A percentile compares a stretch with the other conserved stretches of the same genome.
Evolutionary conservation across 2,329 filamentous ascomycete genomes (phyloP).

Genomic region (Penicillium sp.): DNA sequence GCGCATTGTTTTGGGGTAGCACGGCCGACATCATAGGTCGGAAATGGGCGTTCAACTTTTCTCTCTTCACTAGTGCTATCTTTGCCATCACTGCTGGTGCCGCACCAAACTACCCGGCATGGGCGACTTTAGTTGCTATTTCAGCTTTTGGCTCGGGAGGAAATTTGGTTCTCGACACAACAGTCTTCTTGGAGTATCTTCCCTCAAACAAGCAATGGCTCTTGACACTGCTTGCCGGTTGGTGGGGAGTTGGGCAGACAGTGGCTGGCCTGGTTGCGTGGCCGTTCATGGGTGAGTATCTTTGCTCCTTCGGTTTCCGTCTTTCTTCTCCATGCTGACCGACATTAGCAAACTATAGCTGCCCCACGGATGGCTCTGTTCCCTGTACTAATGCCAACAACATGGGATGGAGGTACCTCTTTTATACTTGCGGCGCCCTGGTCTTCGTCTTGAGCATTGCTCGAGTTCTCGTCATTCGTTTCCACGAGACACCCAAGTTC

Average conservation of each 20-base stretch:
- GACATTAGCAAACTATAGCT: conserved; percentile 15
- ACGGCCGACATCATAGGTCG: conserved; percentile 21
- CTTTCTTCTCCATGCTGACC: neutral
- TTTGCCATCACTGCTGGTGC: conserved; percentile 18
- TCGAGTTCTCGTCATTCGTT: conserved; percentile 20
- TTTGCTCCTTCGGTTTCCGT: neutral
- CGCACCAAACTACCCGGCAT: conserved; percentile 14
- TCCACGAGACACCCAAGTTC: conserved; percentile 21
- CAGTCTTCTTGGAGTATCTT: conserved; percentile 20
- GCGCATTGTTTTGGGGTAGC: conserved; percentile 20
- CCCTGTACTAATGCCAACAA: conserved; percentile 22
- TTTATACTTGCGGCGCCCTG: conserved; percentile 17
- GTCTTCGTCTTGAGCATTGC: conserved; percentile 17
- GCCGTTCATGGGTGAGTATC: conserved; percentile 15
- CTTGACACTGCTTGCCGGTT: conserved; percentile 18
- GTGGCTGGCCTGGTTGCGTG: conserved; percentile 20
- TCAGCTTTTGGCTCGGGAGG: conserved; percentile 22
- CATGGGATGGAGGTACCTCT: conserved; percentile 22
- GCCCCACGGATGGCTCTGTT: conserved; percentile 12
- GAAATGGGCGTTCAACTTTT: conserved; percentile 24
- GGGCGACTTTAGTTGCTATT: conserved; percentile 18
- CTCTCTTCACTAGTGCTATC: conserved; percentile 20
- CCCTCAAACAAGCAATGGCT: conserved; percentile 23
- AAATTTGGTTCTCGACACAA: conserved; percentile 21
- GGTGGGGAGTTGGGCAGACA: conserved; percentile 22